A percentile compares a stretch with the other conserved stretches of the same genome.
Conservation (phyloP, 2,329 filamentous ascomycete genomes). For the Fusarium mexicanum region DNA sequence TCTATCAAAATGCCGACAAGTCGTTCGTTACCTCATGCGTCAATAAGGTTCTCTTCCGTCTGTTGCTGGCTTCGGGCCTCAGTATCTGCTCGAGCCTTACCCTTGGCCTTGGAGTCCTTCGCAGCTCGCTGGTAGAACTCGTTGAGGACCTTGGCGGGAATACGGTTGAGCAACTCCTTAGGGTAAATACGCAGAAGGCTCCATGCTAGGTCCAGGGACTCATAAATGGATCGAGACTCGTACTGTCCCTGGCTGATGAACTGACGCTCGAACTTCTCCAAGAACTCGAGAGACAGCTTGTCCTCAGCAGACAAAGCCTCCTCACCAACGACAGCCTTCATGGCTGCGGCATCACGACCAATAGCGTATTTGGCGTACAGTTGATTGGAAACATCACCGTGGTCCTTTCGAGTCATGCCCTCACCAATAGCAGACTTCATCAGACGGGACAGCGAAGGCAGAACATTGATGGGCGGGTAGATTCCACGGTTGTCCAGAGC, state of each 20-base stretch:
- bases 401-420: conserved; percentile 94
- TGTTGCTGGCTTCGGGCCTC: conserved; percentile 52
- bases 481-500: conserved; percentile 95
- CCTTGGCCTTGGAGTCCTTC: conserved; percentile 71
- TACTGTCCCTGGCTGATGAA: conserved; percentile 95
- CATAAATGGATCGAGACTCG: conserved; percentile 89
- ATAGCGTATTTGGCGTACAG: conserved; percentile 99
- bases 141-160: conserved; percentile 82
- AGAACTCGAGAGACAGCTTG: conserved; percentile 96
- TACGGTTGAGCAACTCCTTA: conserved; percentile 97
- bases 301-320: conserved; percentile 95
- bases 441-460: conserved; percentile 96
- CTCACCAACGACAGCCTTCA: conserved; percentile 99
- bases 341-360: conserved; percentile 95
- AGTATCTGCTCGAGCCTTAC: conserved; percentile 61
- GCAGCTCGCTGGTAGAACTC: conserved; percentile 81
- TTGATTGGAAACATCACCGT: conserved; percentile 99
- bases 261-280: conserved; percentile 96
- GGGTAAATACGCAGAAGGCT: conserved; percentile 96
- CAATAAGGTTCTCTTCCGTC: conserved; percentile 68
- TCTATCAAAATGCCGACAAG: conserved; percentile 39
- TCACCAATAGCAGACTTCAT: conserved; percentile 99
- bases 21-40: conserved; percentile 55
- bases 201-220: conserved; percentile 96
- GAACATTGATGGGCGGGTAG: conserved; percentile 98